Base-by-base conservation (phyloP, 2,329 filamentous ascomycete species). In the Fusarium sp. region DNA sequence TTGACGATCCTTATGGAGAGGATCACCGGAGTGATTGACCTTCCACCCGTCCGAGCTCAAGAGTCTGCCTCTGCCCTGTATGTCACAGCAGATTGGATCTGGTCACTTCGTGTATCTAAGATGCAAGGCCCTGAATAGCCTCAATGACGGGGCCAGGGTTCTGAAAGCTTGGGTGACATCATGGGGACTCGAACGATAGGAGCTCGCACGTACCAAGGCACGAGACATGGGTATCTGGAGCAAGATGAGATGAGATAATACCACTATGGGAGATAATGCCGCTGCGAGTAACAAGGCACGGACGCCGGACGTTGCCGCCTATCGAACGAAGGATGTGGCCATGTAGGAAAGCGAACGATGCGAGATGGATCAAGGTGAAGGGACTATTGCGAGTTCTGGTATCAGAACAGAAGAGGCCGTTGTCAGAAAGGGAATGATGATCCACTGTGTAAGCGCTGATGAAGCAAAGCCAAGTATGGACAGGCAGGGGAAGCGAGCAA, bases 131-230 rank as follows among this genome's bases (percentile, higher is more conserved):
- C 28, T 46, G 51, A 52, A 69, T 66, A 67, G 65, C 65, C 36
- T 67, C 66, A 46, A 40, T 31, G 24, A 47, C 19, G 8, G 43
- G 38, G 22, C 10, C 39, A 62, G 43, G 55, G 65, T 52, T 46
- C 45, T 24, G 19, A 59, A 57, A 57, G 70, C 57, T 64, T 51
- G 47, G 19, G 43, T 73, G 67, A 69, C 57, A 69, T 73, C 57
- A 70, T 64, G 31, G 15, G 17, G 38, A 31, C 64, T 65, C 61
- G 54, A 60, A 62, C 49, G 59, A 63, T 70, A 49, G 54, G 58
- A 69, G 62, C 51, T 47, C 28, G 47, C 57, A 59, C 54, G 70
- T 51, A 50, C 50, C 17, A 31, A 39, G 15, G 44, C 28, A 26
- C 43, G 43, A 39, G 49, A 39, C 31, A 28, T 31, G 34, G 40